Base-by-base conservation (phyloP, 768 basidiomycete species). In the Lactifluus echinatus region DNA sequence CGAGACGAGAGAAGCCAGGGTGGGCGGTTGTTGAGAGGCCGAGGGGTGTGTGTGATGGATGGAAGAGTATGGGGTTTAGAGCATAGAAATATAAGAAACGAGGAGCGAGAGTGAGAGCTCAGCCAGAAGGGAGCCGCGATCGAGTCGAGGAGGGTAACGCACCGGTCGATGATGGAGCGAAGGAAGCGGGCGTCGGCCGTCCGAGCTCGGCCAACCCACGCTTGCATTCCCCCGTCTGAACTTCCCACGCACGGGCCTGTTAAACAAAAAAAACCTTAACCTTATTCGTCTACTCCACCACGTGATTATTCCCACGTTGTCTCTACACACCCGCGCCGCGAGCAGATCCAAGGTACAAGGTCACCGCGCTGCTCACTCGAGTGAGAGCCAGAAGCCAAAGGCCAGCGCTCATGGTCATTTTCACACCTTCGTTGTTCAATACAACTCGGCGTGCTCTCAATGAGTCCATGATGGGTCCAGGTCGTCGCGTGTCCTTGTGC, bases 91-190 rank as follows among this genome's bases (percentile, higher is more conserved):
- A 63, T 66, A 67, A 62, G 68, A 65, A 19, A 67, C 60, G 62
- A 57, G 59, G 63, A 66, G 68, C 62, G 71, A 66, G 21, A 68
- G 65, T 64, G 57, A 61, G 46, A 36, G 63, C 72, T 69, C 61
- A 66, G 68, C 62, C 74, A 75, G 72, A 68, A 76, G 69, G 60
- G 60, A 54, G 55, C 33, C 46, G 56, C 62, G 62, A 63, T 63
- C 62, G 59, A 61, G 62, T 63, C 59, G 59, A 59, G 57, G 28
- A 59, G 48, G 58, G 53, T 55, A 59, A 59, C 58, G 46, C 53
- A 55, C 58, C 53, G 58, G 58, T 59, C 58, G 62, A 61, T 63
- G 62, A 63, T 63, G 62, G 62, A 63, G 62, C 60, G 60, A 63
- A 63, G 62, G 62, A 63, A 63, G 62, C 62, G 62, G 62, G 59